Conservation (phyloP, 2,329 filamentous ascomycete genomes). For the Ramularia endophylla region DNA sequence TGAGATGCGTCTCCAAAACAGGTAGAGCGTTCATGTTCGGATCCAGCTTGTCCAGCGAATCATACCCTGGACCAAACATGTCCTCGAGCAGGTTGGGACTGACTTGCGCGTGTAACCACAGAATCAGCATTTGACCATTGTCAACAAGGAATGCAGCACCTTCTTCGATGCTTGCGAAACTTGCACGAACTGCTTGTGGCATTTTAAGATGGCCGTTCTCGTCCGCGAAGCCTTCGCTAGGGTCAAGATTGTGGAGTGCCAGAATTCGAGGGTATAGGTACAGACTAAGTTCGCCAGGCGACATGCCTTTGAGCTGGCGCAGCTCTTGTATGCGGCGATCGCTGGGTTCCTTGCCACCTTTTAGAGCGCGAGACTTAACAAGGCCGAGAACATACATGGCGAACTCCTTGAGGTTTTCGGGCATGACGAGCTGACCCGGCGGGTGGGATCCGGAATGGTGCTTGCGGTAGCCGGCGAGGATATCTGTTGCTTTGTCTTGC, state of each 20-base stretch:
- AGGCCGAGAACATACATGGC: slow-evolving; percentile 92
- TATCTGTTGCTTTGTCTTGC: slow-evolving; percentile 87
- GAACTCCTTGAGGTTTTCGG: slow-evolving; percentile 93
- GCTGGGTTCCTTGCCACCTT: slow-evolving; percentile 81
- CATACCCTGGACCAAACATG: slow-evolving; percentile 74
- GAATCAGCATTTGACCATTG: slow-evolving; percentile 83
- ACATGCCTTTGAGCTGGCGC: slow-evolving; percentile 84
- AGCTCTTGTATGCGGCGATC: slow-evolving; percentile 89
- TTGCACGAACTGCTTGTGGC: slow-evolving; percentile 72
- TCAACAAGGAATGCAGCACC: slow-evolving; percentile 93
- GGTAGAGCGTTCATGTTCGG: slow-evolving; percentile 75
- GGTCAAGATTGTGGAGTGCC: slow-evolving; percentile 79
- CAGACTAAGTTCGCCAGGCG: slow-evolving; percentile 74
- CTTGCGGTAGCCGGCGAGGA: slow-evolving; percentile 87
- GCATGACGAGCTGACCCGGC: slow-evolving; percentile 86
- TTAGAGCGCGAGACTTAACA: slow-evolving; percentile 87
- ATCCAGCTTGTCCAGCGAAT: slow-evolving; percentile 68
- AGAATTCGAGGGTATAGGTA: slow-evolving; percentile 96
- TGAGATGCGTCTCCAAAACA: slow-evolving; percentile 83
- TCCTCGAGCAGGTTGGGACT: slow-evolving; percentile 88
- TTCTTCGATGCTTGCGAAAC: slow-evolving; percentile 82
- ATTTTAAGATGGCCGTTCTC: slow-evolving; percentile 82
- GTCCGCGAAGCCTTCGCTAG: slow-evolving; percentile 89
- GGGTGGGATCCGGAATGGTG: slow-evolving; percentile 83
- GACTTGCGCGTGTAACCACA: slow-evolving; percentile 90